Evolutionary conservation across 257 asterid genomes (phyloP).

Genomic region (Solanum sejunctum): DNA sequence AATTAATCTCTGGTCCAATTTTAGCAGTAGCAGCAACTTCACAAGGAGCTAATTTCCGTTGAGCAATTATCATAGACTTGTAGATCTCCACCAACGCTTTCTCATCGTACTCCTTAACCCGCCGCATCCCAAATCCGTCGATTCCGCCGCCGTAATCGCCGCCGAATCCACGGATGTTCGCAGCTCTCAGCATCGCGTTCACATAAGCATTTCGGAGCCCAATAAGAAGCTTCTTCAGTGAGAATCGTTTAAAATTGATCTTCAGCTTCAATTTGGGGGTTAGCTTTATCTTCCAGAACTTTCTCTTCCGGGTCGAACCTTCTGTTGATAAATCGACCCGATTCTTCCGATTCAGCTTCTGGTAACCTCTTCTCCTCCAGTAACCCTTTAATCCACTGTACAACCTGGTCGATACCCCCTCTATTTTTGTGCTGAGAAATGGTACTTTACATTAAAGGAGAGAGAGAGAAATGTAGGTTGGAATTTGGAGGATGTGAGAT

Average conservation of each 20-base stretch:
- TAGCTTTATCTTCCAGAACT: slow-evolving; percentile 22
- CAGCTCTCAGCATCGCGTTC: slow-evolving; percentile 19
- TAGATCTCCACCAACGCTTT: slow-evolving; percentile 28
- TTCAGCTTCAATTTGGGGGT: slow-evolving; percentile 14
- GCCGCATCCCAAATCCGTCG: slow-evolving; percentile 32
- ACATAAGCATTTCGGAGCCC: slow-evolving; percentile 27
- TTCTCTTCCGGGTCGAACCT: background rate
- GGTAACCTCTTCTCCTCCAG: slow-evolving; percentile 22
- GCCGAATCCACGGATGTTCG: slow-evolving; percentile 7
- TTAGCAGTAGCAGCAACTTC: slow-evolving; percentile 15
- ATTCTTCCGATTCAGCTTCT: slow-evolving; percentile 8
- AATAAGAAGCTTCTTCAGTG: slow-evolving; percentile 16
- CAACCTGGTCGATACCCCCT: slow-evolving; percentile 2
- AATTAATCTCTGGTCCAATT: background rate
- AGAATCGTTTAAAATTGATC: slow-evolving; percentile 5
- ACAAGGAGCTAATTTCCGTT: slow-evolving; percentile 35
- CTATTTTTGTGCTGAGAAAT: slow-evolving; percentile 1
- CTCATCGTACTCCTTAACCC: slow-evolving; percentile 37
- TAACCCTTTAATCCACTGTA: slow-evolving; percentile 15
- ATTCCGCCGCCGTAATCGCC: slow-evolving; percentile 14
- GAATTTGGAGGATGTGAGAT: background rate
- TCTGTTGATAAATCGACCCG: background rate
- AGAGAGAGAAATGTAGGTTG: background rate
- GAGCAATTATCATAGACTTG: slow-evolving; percentile 17
- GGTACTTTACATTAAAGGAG: background rate